phyloP scores from a whole-genome alignment of 257 asterid species.

The Solanum okadae region DNA sequence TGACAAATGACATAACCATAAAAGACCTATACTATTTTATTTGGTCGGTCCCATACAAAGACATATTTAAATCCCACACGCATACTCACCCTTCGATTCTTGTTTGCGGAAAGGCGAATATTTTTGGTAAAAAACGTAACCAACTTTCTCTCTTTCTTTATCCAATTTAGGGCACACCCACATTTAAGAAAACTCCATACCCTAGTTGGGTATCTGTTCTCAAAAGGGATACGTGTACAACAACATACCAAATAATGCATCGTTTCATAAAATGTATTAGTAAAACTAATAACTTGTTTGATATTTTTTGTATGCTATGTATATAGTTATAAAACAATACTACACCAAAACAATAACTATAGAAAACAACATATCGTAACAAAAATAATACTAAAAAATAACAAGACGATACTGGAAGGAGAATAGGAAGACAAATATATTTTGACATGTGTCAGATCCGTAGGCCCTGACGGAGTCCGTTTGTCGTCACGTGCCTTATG shows the following conservation, averaged over 20 bases:
- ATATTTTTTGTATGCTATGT: too few relatives aligned
- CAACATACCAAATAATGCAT: neutral
- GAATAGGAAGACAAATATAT: neutral
- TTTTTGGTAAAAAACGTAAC: neutral
- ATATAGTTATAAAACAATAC: neutral
- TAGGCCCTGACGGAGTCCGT: conserved; percentile 4
- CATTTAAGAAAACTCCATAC: neutral
- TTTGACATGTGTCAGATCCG: neutral
- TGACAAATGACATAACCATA: neutral
- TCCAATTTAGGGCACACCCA: neutral
- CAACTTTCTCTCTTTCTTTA: neutral
- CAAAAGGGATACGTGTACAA: neutral
- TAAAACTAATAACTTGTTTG: too few relatives aligned
- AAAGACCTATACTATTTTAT: neutral
- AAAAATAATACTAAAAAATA: too few relatives aligned
- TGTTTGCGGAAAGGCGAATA: neutral
- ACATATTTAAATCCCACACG: neutral
- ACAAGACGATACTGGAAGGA: too few relatives aligned
- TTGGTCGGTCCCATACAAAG: neutral
- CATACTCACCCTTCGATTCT: neutral
- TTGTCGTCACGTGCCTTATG: conserved; percentile 2
- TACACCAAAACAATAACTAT: too few relatives aligned
- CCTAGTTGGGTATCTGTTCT: neutral
- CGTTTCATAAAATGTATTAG: neutral
- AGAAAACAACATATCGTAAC: neutral